Evolutionary conservation across 2,329 filamentous ascomycete genomes (phyloP).

Genomic region (Lachnellula subtilissima): DNA sequence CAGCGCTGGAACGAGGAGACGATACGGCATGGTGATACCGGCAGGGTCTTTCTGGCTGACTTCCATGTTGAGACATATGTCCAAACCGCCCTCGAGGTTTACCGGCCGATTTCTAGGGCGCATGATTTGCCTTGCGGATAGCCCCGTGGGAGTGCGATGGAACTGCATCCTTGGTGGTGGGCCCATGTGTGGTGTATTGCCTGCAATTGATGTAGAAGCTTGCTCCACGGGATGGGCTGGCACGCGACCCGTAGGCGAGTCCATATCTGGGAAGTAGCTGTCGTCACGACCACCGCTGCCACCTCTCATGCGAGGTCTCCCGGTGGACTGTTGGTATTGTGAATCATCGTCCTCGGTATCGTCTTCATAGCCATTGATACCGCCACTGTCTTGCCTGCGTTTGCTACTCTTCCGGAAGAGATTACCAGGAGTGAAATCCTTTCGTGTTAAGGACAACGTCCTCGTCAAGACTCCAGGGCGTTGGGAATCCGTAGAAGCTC

Average conservation of each 20-base stretch:
- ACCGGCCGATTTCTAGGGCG: slow-evolving; percentile 54
- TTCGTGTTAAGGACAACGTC: slow-evolving; percentile 57
- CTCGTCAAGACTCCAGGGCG: slow-evolving; percentile 43
- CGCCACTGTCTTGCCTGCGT: slow-evolving; percentile 41
- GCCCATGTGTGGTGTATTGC: slow-evolving; percentile 13
- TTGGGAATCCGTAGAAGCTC: slow-evolving; percentile 35
- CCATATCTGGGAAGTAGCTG: slow-evolving; percentile 45
- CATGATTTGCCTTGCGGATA: slow-evolving; percentile 58
- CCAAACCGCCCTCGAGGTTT: slow-evolving; percentile 76
- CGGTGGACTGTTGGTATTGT: slow-evolving; percentile 10
- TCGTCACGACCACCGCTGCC: slow-evolving; percentile 38
- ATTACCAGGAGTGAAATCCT: slow-evolving; percentile 41
- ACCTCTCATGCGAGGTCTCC: slow-evolving; percentile 28
- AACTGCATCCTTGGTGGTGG: slow-evolving; percentile 37
- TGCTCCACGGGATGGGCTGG: slow-evolving; percentile 13
- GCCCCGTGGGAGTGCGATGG: slow-evolving; percentile 64
- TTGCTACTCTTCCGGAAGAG: slow-evolving; percentile 46
- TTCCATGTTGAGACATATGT: slow-evolving; percentile 86
- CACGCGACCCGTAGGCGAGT: slow-evolving; percentile 10
- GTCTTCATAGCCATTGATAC: slow-evolving; percentile 52
- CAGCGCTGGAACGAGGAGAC: slow-evolving; percentile 77
- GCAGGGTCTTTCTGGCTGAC: slow-evolving; percentile 79
- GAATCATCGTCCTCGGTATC: slow-evolving; percentile 25
- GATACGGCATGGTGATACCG: slow-evolving; percentile 83
- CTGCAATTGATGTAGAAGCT: slow-evolving; percentile 23